Evolutionary conservation across 164 flowering plant species (phyloP), one percentile per base, ranked within the genome.

Genomic region (Aristolochia contorta): DNA sequence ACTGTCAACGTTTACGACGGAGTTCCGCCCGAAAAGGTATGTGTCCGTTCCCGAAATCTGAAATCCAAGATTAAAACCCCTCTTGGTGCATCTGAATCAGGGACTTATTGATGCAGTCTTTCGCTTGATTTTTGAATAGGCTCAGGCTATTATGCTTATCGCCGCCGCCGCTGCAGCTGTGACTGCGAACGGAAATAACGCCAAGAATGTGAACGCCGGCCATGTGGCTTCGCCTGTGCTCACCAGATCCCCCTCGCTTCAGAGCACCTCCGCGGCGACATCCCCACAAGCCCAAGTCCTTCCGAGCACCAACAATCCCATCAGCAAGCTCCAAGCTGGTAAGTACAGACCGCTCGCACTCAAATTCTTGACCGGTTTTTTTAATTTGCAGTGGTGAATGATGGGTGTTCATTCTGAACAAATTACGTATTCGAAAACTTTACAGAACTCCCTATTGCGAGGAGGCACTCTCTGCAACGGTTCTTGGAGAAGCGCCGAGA

Each of bases 401-500:
- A 25, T 27, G 54, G 20, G 46, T 32, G 16, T 6, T 16, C 14
- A 12, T 48, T 2, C 47, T 53, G 54, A 50, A n/a, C 54, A n/a
- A 50, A 12, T 10, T 16, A 7, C 18, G 3, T 27, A 12, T 10
- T 58, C 54, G 3, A 47, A 23, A 25, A 16, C 19, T 10, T 15
- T 33, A 57, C 67, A 80, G 83, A 75, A 47, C 65, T 80, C 45
- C 83, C 83, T 24, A 69, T 77, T 63, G 78, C 83, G 54, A 80
- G 81, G 74, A 77, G 78, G 52, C 81, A 80, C 59, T 80, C 83
- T 30, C 83, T 80, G 59, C 81, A 77, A 73, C 77, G 79, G 32
- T 80, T 80, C 67, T 64, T 80, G 59, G 83, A 80, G 74, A 80
- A 80, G 71, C 70, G 83, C 3, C 71, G 83, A 14, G 83, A 80